Base-by-base conservation (phyloP, 495 filamentous ascomycete genomes). In the Neurospora terricola region DNA sequence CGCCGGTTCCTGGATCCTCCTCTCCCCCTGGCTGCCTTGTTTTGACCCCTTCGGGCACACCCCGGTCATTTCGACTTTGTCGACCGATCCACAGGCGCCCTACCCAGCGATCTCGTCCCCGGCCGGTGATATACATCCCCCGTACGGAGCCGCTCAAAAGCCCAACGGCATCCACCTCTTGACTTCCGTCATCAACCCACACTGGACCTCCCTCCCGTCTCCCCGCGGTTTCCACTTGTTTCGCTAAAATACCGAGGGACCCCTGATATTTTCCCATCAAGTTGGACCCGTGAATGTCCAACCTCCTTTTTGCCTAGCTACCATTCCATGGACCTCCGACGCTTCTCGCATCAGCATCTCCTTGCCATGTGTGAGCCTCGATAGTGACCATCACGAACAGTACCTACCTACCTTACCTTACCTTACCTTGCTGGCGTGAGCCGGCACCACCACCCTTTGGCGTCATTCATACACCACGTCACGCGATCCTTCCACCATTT, bases 311-410 rank as follows among this genome's bases (percentile, higher is more conserved):
- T 38, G 39, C n/a, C 27, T 34, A 66, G 40, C 48, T 72, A 54
- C 71, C 73, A 70, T 70, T 73, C 73, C 74, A 80, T 80, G 79
- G 78, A 80, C 75, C 72, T 71, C 36, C 59, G 69, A 73, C 73
- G 43, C 43, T 71, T 71, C 42, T 73, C 70, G 38, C 59, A 69
- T 69, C 71, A 73, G 8, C 70, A 40, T 43, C 38, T 70, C 42
- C 72, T 69, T 79, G 78, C 72, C 79, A 81, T 81, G 78, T 74
- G 59, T 77, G 76, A 80, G 70, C 76, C 76, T 73, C 78, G 76
- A 70, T 81, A 80, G 75, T 72, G 30, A 66, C 6, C 27, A 66
- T 34, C 48, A 66, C 14, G 6, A 66, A 66, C 27, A 66, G 14
- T 66, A 66, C 27, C 54, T 59, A 42, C 16, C 40, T 27, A 66